Conservation (phyloP, 164 flowering plant species). For the Vitis riparia region DNA sequence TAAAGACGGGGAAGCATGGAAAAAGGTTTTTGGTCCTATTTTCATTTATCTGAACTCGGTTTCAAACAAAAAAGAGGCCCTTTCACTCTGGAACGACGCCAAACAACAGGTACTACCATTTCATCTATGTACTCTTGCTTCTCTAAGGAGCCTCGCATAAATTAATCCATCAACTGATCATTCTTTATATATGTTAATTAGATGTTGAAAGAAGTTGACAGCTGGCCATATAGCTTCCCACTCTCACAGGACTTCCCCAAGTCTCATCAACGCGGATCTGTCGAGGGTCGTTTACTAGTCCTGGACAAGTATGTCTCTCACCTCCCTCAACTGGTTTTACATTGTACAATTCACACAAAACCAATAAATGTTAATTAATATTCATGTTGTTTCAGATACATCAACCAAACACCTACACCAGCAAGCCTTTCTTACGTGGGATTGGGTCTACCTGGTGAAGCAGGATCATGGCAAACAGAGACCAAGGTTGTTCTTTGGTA, state of each 20-base stretch:
- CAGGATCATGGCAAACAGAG: slow-evolving; percentile 63
- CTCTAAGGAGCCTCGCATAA: no score
- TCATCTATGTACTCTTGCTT: no score
- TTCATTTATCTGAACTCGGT: slow-evolving; percentile 39
- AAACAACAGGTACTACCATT: slow-evolving; percentile 33
- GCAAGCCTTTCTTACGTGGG: slow-evolving; percentile 50
- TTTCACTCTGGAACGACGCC: slow-evolving; percentile 35
- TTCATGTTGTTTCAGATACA: slow-evolving; percentile 20
- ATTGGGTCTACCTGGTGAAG: slow-evolving; percentile 44
- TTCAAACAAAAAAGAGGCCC: slow-evolving; percentile 8
- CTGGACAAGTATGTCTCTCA: slow-evolving; percentile 35
- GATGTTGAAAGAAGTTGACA: slow-evolving; percentile 43
- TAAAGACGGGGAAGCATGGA: slow-evolving; percentile 40
- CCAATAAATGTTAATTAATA: no score
- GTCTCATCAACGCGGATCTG: slow-evolving; percentile 38
- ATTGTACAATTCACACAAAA: no score
- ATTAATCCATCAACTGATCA: no score
- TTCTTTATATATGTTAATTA: slow-evolving; percentile 6
- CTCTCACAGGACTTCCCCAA: slow-evolving; percentile 44
- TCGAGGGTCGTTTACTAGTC: slow-evolving; percentile 47
- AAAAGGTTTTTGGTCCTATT: slow-evolving; percentile 47
- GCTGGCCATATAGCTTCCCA: slow-evolving; percentile 69
- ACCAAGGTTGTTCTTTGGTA: slow-evolving; percentile 35
- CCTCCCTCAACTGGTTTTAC: neutral
- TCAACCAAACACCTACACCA: neutral